Conservation (phyloP, 2,329 filamentous ascomycete genomes). For the Cercospora janseana region DNA sequence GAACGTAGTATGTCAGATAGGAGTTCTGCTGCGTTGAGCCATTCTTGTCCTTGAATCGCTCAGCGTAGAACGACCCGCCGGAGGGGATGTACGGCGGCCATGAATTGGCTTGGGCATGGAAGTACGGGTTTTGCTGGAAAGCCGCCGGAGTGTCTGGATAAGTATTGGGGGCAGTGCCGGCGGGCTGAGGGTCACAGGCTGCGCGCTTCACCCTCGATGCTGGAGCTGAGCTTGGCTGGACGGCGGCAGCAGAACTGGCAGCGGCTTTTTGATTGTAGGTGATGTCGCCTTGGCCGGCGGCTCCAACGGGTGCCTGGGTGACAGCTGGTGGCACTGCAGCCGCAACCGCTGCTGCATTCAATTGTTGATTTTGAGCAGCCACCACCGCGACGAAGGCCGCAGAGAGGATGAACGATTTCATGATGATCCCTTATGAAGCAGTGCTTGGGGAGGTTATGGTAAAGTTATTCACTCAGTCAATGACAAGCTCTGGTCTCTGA, state of each 20-base stretch:
- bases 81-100: slow-evolving; percentile 16
- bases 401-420: slow-evolving; percentile 24
- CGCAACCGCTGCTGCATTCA: slow-evolving; percentile 27
- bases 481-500: too few species aligned
- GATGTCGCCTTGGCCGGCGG: slow-evolving; percentile 19
- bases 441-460: background rate
- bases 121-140: slow-evolving; percentile 30
- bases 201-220: slow-evolving; percentile 29
- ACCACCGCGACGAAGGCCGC: slow-evolving; percentile 27
- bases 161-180: slow-evolving; percentile 36
- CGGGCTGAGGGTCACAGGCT: slow-evolving; percentile 40
- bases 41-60: slow-evolving; percentile 30
- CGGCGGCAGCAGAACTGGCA: slow-evolving; percentile 22
- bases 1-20: slow-evolving; percentile 30
- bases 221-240: slow-evolving; percentile 23
- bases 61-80: slow-evolving; percentile 21
- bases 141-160: slow-evolving; percentile 29
- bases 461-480: too few species aligned
- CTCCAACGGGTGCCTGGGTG: slow-evolving; percentile 25
- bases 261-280: slow-evolving; percentile 23
- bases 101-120: slow-evolving; percentile 24
- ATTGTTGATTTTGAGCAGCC: slow-evolving; percentile 29
- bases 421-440: slow-evolving; percentile 2
- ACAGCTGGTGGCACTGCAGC: slow-evolving; percentile 23
- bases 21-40: slow-evolving; percentile 28